Conservation (phyloP, 768 basidiomycete genomes). For the Lactarius hengduanensis region DNA sequence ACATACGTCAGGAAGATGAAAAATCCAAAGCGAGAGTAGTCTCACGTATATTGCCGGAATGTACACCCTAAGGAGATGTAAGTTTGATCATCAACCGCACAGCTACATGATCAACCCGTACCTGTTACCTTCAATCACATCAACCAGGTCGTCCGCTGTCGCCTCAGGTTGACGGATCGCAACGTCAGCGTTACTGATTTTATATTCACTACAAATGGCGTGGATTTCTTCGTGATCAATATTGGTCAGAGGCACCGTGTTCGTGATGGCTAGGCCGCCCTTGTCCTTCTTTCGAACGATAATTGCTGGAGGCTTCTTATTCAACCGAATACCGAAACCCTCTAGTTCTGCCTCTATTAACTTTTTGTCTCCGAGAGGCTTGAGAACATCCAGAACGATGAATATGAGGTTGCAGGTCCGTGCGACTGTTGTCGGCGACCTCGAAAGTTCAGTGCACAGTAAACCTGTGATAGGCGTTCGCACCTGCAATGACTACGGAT, state of each 20-base stretch:
- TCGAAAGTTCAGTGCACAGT: conserved; percentile 16
- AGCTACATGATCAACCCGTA: conserved; percentile 34
- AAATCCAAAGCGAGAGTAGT: conserved; percentile 7
- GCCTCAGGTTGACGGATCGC: conserved; percentile 90
- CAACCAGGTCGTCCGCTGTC: conserved; percentile 94
- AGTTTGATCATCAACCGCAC: not conserved
- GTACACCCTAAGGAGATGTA: conserved; percentile 60
- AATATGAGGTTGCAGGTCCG: conserved; percentile 98
- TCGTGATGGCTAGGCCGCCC: conserved; percentile 92
- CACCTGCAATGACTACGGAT: conserved; percentile 72
- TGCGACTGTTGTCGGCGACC: conserved; percentile 59
- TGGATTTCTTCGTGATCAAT: conserved; percentile 96
- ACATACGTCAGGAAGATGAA: conserved; percentile 19
- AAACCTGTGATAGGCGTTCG: conserved; percentile 29
- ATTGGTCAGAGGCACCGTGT: conserved; percentile 94
- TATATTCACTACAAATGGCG: conserved; percentile 92
- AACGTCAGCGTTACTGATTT: conserved; percentile 83
- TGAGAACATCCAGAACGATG: conserved; percentile 96
- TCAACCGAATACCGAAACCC: conserved; percentile 96
- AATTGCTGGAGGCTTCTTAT: conserved; percentile 91
- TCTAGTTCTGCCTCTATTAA: conserved; percentile 92
- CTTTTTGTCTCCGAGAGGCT: conserved; percentile 94
- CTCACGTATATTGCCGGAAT: conserved; percentile 89
- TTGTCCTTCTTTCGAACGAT: conserved; percentile 83
- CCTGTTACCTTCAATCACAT: conserved; percentile 96